phyloP scores from a whole-genome alignment of 2,329 filamentous ascomycete genomes.

The Elsinoe batatas region DNA sequence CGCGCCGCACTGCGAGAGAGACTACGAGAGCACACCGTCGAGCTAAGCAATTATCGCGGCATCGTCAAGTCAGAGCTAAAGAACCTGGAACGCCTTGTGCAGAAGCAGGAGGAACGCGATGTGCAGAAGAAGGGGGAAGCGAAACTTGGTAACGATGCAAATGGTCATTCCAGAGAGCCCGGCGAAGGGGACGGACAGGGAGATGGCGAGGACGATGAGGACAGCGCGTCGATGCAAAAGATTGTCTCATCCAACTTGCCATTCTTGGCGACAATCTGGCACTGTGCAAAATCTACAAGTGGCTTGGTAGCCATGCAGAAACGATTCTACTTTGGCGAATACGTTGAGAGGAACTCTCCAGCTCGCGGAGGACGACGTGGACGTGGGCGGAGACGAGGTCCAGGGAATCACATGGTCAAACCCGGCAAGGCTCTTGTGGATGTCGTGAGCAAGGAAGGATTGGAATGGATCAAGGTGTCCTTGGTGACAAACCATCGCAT shows the following conservation, averaged over 20 bases:
- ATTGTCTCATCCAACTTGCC: conserved; percentile 53
- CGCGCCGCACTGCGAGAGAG: conserved; percentile 26
- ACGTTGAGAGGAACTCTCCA: conserved; percentile 15
- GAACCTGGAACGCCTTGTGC: conserved; percentile 24
- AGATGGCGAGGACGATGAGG: background rate
- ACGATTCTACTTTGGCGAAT: conserved; percentile 37
- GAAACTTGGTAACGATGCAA: background rate
- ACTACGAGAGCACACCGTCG: conserved; percentile 28
- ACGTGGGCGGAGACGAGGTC: conserved; percentile 21
- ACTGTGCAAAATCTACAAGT: conserved; percentile 46
- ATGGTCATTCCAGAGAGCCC: background rate
- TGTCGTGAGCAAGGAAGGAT: conserved; percentile 52
- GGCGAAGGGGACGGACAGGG: background rate
- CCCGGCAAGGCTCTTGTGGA: conserved; percentile 46
- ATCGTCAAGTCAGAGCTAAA: conserved; percentile 27
- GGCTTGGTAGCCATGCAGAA: conserved; percentile 50
- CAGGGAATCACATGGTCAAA: conserved; percentile 33
- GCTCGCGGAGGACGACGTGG: conserved; percentile 18
- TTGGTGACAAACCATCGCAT: conserved; percentile 54
- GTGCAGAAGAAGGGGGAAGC: conserved; percentile 12
- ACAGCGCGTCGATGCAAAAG: background rate
- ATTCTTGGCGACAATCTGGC: conserved; percentile 56
- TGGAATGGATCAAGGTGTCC: conserved; percentile 60
- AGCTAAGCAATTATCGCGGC: conserved; percentile 26
- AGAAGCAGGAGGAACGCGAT: conserved; percentile 18